Percentiles rank a stretch among this genome's conserved stretches.
Conservation (phyloP, 1,139 yeast genomes). For the Scheffersomyces parashehatae region DNA sequence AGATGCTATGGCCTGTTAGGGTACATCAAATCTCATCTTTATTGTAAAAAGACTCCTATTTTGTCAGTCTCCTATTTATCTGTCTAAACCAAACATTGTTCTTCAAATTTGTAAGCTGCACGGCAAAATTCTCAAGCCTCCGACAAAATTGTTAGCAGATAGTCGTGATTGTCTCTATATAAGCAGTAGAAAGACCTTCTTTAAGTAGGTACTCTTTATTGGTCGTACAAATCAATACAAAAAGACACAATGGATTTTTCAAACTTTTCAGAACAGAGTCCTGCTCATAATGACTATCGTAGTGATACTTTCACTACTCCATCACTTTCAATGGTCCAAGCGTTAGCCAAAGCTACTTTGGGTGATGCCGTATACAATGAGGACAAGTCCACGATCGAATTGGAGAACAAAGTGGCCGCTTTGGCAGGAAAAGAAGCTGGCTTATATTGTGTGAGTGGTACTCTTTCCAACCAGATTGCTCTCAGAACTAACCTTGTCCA, state of each 20-base stretch:
- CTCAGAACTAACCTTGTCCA: slow-evolving; percentile 73
- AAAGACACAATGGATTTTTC: slow-evolving; percentile 6
- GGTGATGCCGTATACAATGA: slow-evolving; percentile 93
- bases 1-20: too few species aligned
- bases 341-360: slow-evolving; percentile 47
- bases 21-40: too few species aligned
- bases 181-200: too few species aligned
- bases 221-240: background rate
- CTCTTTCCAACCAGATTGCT: slow-evolving; percentile 87
- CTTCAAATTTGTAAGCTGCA: too few species aligned
- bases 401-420: slow-evolving; percentile 67
- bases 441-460: slow-evolving; percentile 84
- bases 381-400: slow-evolving; percentile 64
- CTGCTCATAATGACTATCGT: slow-evolving; percentile 43
- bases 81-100: too few species aligned
- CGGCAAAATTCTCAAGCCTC: too few species aligned
- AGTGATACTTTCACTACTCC: slow-evolving; percentile 52
- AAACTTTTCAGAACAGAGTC: slow-evolving; percentile 13
- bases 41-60: too few species aligned
- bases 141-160: too few species aligned
- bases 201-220: too few species aligned
- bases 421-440: slow-evolving; percentile 85
- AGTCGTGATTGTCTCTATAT: too few species aligned
- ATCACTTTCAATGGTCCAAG: slow-evolving; percentile 37
- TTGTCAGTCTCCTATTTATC: too few species aligned